phyloP scores from a whole-genome alignment of 1,139 yeast species.

The Nadsonia commutata region DNA sequence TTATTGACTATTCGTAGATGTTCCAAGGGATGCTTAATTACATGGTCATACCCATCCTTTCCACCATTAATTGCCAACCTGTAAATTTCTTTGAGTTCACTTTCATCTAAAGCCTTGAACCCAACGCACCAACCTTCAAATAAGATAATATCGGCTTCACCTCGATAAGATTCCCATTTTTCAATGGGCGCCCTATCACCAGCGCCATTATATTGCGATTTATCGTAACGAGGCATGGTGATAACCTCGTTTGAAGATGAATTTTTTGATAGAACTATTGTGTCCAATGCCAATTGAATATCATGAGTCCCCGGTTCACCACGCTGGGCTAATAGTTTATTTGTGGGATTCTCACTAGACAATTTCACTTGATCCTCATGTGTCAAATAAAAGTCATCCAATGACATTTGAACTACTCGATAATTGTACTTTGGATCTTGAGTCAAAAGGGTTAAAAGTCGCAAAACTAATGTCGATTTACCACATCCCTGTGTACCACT shows the following conservation, averaged over 20 bases:
- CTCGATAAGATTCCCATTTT: constrained; percentile 13
- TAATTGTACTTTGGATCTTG: constrained; percentile 25
- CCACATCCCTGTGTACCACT: constrained; percentile 95
- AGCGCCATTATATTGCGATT: constrained; percentile 52
- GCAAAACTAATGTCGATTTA: constrained; percentile 50
- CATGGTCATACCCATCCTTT: background rate
- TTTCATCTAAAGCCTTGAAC: constrained; percentile 34
- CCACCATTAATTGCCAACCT: background rate
- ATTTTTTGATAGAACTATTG: constrained; percentile 16
- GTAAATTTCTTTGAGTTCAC: constrained; percentile 3
- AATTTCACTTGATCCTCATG: constrained; percentile 41
- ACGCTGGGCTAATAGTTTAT: constrained; percentile 53
- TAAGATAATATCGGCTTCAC: constrained; percentile 46
- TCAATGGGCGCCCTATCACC: constrained; percentile 51
- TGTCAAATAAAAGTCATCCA: constrained; percentile 77
- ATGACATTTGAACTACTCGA: constrained; percentile 45
- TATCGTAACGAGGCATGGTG: constrained; percentile 61
- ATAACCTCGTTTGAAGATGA: constrained; percentile 18
- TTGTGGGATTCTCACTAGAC: constrained; percentile 28
- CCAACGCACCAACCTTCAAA: constrained; percentile 97
- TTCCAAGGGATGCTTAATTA: constrained; percentile 16
- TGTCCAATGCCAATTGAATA: constrained; percentile 26
- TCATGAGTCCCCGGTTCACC: constrained; percentile 97
- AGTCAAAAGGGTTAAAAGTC: constrained; percentile 28
- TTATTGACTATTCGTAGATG: constrained; percentile 34